These are phyloP conservation scores for Tolypocladium cylindrosporum DNA, from an alignment of 2,329 filamentous ascomycete species.

Conservation along the genomic window DNA sequence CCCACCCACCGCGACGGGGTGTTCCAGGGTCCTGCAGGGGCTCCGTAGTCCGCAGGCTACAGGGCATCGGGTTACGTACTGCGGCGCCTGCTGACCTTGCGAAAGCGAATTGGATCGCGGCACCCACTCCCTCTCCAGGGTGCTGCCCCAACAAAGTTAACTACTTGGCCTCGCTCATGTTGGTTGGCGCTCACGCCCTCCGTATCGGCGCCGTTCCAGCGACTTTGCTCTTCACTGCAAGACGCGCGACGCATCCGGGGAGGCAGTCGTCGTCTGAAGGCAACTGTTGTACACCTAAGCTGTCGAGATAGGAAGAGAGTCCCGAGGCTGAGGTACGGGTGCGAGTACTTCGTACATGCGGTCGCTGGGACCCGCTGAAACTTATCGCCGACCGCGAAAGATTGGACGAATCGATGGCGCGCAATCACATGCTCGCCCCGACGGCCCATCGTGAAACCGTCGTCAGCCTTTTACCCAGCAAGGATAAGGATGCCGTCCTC, in stretches of 20 bases:
- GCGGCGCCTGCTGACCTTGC: too few species aligned
- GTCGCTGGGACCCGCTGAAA: not conserved
- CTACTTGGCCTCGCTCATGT: not conserved
- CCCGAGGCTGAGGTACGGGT: too few species aligned
- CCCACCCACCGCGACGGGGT: not conserved
- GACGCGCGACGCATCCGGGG: not conserved
- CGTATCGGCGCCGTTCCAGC: not conserved
- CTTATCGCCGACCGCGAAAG: not conserved
- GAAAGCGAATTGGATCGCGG: not conserved
- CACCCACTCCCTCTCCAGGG: not conserved
- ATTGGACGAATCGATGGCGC: constrained; percentile 1
- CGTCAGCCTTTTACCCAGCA: not conserved
- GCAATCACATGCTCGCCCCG: constrained; percentile 14
- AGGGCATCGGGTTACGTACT: not conserved
- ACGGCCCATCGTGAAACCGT: constrained; percentile 5
- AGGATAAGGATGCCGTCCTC: not conserved
- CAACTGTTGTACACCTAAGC: not conserved
- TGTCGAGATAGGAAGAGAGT: not conserved
- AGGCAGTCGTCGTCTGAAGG: not conserved
- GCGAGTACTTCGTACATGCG: too few species aligned
- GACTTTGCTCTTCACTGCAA: not conserved
- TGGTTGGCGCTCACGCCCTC: not conserved
- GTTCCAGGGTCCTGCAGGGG: not conserved
- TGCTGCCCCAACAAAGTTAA: not conserved
- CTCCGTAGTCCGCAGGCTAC: not conserved